These are phyloP conservation scores for Aspergillus haitiensis DNA, from an alignment of 495 filamentous ascomycete genomes.

Conservation along the genomic window DNA sequence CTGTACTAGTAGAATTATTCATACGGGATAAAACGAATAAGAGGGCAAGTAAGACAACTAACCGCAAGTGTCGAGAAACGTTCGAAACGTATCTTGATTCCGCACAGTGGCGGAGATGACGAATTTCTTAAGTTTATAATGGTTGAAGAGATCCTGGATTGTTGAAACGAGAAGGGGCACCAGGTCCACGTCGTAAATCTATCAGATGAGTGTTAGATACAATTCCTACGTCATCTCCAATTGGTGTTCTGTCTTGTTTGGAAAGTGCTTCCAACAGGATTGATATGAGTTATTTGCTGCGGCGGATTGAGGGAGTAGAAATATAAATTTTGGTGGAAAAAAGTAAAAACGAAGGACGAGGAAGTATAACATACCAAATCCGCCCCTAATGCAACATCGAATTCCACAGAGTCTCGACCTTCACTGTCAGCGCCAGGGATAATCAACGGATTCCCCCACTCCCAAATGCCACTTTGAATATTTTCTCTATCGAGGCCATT, in stretches of 20 bases:
- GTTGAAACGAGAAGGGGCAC: constrained; percentile 60
- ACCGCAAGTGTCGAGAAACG: constrained; percentile 60
- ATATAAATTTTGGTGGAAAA: too few species aligned
- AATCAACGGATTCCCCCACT: constrained; percentile 39
- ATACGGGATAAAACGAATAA: not conserved
- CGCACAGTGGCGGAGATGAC: constrained; percentile 62
- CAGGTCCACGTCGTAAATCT: constrained; percentile 66
- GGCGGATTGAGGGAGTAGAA: too few species aligned
- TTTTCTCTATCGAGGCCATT: constrained; percentile 57
- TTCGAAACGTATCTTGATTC: constrained; percentile 61
- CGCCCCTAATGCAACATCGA: constrained; percentile 53
- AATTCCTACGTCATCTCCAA: too few species aligned
- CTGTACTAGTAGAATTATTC: too few species aligned
- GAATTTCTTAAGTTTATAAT: constrained; percentile 46
- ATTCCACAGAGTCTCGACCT: constrained; percentile 10
- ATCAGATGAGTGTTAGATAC: not conserved
- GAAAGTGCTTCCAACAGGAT: too few species aligned
- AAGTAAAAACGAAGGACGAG: not conserved
- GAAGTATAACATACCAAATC: constrained; percentile 44
- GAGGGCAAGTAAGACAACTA: constrained; percentile 27
- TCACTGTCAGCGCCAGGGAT: constrained; percentile 10
- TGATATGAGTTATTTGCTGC: too few species aligned
- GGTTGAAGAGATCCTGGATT: constrained; percentile 53
- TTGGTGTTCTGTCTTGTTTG: too few species aligned
- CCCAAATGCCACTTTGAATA: constrained; percentile 43